Percentiles rank a stretch among this genome's conserved stretches.
These are phyloP conservation scores for Alternaria sp. DNA, from an alignment of 2,329 filamentous ascomycete genomes.

Conservation along the genomic window DNA sequence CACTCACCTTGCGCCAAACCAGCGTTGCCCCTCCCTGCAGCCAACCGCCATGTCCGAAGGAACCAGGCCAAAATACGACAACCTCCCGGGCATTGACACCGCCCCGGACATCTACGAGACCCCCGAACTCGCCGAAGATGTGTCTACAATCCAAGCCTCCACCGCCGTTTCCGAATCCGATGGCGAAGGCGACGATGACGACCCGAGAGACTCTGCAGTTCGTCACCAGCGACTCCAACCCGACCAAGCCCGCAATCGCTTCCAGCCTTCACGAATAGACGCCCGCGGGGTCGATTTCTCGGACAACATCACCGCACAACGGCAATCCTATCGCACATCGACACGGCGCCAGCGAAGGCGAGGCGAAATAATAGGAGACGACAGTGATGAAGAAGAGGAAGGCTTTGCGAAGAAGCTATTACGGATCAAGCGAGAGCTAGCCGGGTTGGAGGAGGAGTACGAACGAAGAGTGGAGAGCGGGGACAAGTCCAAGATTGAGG, in stretches of 20 bases:
- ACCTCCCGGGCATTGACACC: slow-evolving; percentile 67
- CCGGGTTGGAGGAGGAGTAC: slow-evolving; percentile 66
- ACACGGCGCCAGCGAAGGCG: slow-evolving; percentile 68
- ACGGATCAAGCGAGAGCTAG: slow-evolving; percentile 80
- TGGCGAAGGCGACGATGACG: slow-evolving; percentile 60
- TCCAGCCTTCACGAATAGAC: slow-evolving; percentile 77
- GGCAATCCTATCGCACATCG: slow-evolving; percentile 78
- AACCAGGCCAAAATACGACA: slow-evolving; percentile 53
- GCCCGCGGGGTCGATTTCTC: slow-evolving; percentile 85
- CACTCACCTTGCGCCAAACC: slow-evolving; percentile 11
- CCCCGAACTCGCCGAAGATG: slow-evolving; percentile 88
- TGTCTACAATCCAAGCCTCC: slow-evolving; percentile 73
- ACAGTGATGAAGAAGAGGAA: slow-evolving; percentile 73
- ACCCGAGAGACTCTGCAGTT: slow-evolving; percentile 57
- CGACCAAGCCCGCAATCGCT: slow-evolving; percentile 79
- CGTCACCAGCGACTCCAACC: slow-evolving; percentile 78
- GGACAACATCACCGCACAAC: slow-evolving; percentile 80
- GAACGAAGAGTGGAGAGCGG: slow-evolving; percentile 57
- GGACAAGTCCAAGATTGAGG: slow-evolving; percentile 47
- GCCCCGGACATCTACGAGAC: slow-evolving; percentile 97
- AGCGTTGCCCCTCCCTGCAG: slow-evolving; percentile 3
- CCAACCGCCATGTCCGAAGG: slow-evolving; percentile 37
- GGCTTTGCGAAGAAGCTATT: slow-evolving; percentile 79
- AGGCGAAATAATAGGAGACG: slow-evolving; percentile 70
- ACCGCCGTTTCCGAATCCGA: slow-evolving; percentile 53